Percentiles rank a stretch among this genome's conserved stretches.
These are phyloP conservation scores for Kazachstania sp. DNA, from an alignment of 1,139 yeast species.

Conservation along the genomic window DNA sequence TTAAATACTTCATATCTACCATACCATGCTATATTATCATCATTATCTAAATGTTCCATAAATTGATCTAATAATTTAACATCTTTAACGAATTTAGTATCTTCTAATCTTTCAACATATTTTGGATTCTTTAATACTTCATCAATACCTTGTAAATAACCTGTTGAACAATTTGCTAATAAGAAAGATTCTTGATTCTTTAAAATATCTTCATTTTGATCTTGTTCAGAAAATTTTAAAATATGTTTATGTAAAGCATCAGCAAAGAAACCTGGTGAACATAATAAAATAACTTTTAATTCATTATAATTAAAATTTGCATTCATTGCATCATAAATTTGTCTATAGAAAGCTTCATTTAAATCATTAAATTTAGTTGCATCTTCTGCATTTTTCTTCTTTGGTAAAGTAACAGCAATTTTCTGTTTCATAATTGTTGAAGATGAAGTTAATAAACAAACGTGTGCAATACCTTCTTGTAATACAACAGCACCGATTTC, in stretches of 20 bases:
- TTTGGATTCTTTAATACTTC: conserved; percentile 70
- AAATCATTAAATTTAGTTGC: conserved; percentile 74
- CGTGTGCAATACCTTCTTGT: conserved; percentile 90
- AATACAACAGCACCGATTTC: conserved; percentile 90
- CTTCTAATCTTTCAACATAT: conserved; percentile 55
- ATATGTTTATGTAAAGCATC: conserved; percentile 51
- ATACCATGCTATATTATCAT: conserved; percentile 84
- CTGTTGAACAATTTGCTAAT: conserved; percentile 80
- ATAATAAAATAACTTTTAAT: conserved; percentile 72
- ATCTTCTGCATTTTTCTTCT: conserved; percentile 71
- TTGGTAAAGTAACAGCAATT: conserved; percentile 75
- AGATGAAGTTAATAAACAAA: conserved; percentile 79
- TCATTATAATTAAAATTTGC: conserved; percentile 60
- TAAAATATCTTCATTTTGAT: conserved; percentile 47
- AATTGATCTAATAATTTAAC: conserved; percentile 64
- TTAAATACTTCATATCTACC: conserved; percentile 72
- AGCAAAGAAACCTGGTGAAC: conserved; percentile 87
- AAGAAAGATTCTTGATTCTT: conserved; percentile 60
- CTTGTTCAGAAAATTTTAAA: conserved; percentile 44
- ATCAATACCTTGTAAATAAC: conserved; percentile 82
- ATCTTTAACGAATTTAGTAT: conserved; percentile 78
- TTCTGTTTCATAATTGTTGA: conserved; percentile 78
- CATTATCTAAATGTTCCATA: conserved; percentile 64
- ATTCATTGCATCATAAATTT: conserved; percentile 53
- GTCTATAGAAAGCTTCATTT: conserved; percentile 54